Base-by-base conservation (phyloP, 495 filamentous ascomycete genomes). In the Aspergillus haitiensis region DNA sequence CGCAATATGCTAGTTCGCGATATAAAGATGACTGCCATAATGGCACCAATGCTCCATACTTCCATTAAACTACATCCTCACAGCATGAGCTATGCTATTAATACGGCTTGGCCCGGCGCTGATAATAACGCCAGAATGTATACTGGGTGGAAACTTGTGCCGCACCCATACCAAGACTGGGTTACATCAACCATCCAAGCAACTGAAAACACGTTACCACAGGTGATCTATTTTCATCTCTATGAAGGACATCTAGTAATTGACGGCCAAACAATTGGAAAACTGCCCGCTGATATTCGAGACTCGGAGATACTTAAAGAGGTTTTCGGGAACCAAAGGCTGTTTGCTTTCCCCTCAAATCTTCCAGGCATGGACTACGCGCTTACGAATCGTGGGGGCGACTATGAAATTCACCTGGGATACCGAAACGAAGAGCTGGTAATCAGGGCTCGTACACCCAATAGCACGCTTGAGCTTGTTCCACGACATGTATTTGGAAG, bases 231-330 rank as follows among this genome's bases (percentile, higher is more conserved):
- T 21, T 83, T 78, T 63, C 83, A 86, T 64, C 37, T 85, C 0
- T 66, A 88, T 12, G 80, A 76, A 7, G 84, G 84, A 1, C 70
- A 78, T 52, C 73, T 89, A 2, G 72, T 87, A 11, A 72, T 88
- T 6, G 72, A 86, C 55, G 84, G 83, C 0, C 56, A 65, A 5
- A 78, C 81, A 0, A 56, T 87, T 7, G 70, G 74, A 5, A 77
- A 82, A 31, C 70, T 86, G 0, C 85, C 85, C 1, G 16, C 32
- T 12, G 60, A 75, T 6, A 85, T 81, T 56, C 67, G 77, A 35
- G 37, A 52, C 4, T 75, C 83, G 75, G 54, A 75, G 52, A 61
- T 67, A n/a, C 57, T 76, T 70, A 52, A 52, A 63, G 44, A 52
- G 65, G 48, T 84, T 64, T 76, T 86, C 79, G 60, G 74, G 55